phyloP scores from a whole-genome alignment of 345 rosid species.

The Eucalyptus globulus region DNA sequence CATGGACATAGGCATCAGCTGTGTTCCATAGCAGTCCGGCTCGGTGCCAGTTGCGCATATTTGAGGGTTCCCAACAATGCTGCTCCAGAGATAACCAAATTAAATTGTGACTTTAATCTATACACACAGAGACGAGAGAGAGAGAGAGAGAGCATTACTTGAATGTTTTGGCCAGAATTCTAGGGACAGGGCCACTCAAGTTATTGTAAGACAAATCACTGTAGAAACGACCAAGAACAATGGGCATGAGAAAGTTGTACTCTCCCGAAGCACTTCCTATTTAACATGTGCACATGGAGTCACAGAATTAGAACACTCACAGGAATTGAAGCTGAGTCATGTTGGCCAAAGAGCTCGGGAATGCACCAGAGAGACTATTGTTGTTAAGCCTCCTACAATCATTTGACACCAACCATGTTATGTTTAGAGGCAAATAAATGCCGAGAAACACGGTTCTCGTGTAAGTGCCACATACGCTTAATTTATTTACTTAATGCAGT shows the following conservation, averaged over 20 bases:
- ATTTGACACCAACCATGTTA: background rate
- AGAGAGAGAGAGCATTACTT: slow-evolving; percentile 33
- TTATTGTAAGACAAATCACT: slow-evolving; percentile 95
- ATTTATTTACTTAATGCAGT: background rate
- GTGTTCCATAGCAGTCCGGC: slow-evolving; percentile 77
- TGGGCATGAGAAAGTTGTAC: background rate
- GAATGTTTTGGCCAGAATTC: slow-evolving; percentile 85
- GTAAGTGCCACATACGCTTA: background rate
- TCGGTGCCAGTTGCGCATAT: slow-evolving; percentile 86
- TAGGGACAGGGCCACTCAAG: slow-evolving; percentile 80
- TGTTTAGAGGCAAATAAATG: too few relatives aligned
- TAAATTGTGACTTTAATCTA: background rate
- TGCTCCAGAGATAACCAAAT: slow-evolving; percentile 10
- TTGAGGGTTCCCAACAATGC: slow-evolving; percentile 82
- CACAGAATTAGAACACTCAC: slow-evolving; percentile 25
- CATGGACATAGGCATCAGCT: slow-evolving; percentile 95
- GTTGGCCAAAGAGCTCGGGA: slow-evolving; percentile 66
- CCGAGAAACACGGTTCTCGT: background rate
- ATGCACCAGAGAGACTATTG: slow-evolving; percentile 64
- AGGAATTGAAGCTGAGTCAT: slow-evolving; percentile 88
- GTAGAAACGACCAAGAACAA: slow-evolving; percentile 1
- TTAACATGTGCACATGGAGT: background rate
- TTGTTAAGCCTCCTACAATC: slow-evolving; percentile 78
- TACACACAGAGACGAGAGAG: background rate
- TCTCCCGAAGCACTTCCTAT: background rate